Conservation (phyloP, 1,139 yeast genomes). For the Meyerozyma smithsonii region DNA sequence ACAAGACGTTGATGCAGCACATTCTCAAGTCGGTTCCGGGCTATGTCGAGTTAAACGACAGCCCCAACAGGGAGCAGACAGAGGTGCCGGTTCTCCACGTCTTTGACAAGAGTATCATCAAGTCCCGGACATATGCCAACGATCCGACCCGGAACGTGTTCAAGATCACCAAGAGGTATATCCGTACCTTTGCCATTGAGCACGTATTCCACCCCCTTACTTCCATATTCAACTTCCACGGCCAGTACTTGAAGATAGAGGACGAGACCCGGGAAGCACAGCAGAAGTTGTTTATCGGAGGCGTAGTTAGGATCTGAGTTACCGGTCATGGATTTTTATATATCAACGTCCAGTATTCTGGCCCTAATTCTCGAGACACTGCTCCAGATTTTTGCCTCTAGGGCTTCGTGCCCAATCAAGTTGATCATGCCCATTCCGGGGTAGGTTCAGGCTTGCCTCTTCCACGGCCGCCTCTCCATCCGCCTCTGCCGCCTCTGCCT, state of each 20-base stretch:
- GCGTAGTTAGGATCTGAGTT: constrained; percentile 19
- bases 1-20: constrained; percentile 18
- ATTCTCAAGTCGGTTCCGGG: constrained; percentile 24
- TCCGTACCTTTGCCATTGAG: constrained; percentile 22
- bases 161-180: constrained; percentile 9
- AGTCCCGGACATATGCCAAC: constrained; percentile 18
- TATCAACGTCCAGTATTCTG: not conserved
- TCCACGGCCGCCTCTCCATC: constrained; percentile 22
- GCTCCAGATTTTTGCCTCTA: not conserved
- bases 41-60: constrained; percentile 10
- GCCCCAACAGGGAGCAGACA: constrained; percentile 6
- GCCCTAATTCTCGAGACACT: not conserved
- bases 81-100: constrained; percentile 28
- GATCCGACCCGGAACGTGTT: constrained; percentile 17
- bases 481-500: constrained; percentile 20
- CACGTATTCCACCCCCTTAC: constrained; percentile 25
- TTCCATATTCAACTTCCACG: constrained; percentile 23
- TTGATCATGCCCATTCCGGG: constrained; percentile 40
- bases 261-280: constrained; percentile 21
- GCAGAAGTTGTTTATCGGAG: constrained; percentile 26
- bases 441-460: constrained; percentile 25
- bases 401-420: not conserved
- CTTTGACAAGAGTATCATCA: constrained; percentile 32
- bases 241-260: constrained; percentile 18
- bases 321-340: not conserved